Conservation (phyloP, 2,329 filamentous ascomycete genomes). For the Colletotrichum liriopes region DNA sequence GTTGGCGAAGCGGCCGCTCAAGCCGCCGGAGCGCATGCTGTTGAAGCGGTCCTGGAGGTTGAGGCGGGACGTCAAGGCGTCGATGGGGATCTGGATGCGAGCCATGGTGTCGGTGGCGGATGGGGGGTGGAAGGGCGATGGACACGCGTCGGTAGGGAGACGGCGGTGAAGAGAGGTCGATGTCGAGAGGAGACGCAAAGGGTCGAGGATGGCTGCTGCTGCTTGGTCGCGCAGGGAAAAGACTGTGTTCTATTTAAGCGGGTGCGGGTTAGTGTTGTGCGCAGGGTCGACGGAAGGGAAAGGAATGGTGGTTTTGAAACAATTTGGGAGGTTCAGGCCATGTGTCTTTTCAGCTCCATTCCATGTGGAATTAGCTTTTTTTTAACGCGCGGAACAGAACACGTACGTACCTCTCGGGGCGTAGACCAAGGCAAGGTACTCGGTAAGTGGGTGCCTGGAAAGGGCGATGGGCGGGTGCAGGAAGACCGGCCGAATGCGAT, state of each 20-base stretch:
- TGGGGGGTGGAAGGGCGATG: background rate
- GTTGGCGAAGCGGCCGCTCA: slow-evolving; percentile 90
- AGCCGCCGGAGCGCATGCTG: slow-evolving; percentile 82
- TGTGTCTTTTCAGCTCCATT: slow-evolving; percentile 43
- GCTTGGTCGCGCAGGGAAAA: slow-evolving; percentile 13
- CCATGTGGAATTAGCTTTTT: slow-evolving; percentile 38
- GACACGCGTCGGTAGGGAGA: too few relatives aligned
- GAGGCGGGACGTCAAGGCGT: slow-evolving; percentile 90
- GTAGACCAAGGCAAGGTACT: background rate
- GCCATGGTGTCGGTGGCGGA: slow-evolving; percentile 70
- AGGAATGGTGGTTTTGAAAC: slow-evolving; percentile 35
- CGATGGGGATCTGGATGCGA: slow-evolving; percentile 92
- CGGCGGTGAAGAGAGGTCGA: background rate
- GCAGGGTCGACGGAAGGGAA: slow-evolving; percentile 14
- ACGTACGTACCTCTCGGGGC: slow-evolving; percentile 19
- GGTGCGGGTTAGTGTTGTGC: slow-evolving; percentile 21
- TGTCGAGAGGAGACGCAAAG: background rate
- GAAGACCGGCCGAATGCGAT: background rate
- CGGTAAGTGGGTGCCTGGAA: background rate
- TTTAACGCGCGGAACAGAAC: slow-evolving; percentile 25
- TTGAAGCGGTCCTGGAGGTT: slow-evolving; percentile 90
- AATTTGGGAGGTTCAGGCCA: slow-evolving; percentile 38
- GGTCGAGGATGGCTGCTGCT: slow-evolving; percentile 7
- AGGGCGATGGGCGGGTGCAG: background rate
- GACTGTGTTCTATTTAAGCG: slow-evolving; percentile 31